Evolutionary conservation across 2,329 filamentous ascomycete species (phyloP).

Genomic region (Periconia digitata): DNA sequence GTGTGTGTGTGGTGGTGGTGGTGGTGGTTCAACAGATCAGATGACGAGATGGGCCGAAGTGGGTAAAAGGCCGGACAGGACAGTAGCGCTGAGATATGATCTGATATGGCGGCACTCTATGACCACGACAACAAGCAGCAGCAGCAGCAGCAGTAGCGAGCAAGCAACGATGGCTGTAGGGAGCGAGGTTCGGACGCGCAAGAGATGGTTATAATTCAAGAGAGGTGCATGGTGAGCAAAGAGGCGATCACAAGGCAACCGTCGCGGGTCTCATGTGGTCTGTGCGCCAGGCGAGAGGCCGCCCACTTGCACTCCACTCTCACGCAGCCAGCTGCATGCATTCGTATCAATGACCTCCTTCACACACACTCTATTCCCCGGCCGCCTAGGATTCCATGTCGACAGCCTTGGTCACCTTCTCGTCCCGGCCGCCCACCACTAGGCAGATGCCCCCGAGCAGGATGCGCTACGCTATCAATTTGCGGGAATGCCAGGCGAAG

Average conservation of each 20-base stretch:
- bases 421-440: background rate
- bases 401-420: background rate
- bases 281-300: background rate
- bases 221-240: background rate
- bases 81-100: too few relatives aligned
- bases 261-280: background rate
- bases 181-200: too few relatives aligned
- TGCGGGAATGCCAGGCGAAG: too few relatives aligned
- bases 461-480: too few relatives aligned
- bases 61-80: background rate
- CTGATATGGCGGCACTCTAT: background rate
- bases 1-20: background rate
- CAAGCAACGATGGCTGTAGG: too few relatives aligned
- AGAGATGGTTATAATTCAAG: too few relatives aligned
- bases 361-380: background rate
- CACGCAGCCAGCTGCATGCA: background rate
- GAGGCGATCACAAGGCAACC: background rate
- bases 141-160: background rate
- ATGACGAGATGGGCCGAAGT: background rate
- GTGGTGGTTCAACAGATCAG: background rate
- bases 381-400: background rate
- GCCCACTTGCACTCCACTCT: too few relatives aligned
- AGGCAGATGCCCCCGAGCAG: too few relatives aligned
- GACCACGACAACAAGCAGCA: too few relatives aligned
- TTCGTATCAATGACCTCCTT: too few relatives aligned